Evolutionary conservation across 192 early-diverging fungal genomes (phyloP).

Genomic region (Coemansia sp.): DNA sequence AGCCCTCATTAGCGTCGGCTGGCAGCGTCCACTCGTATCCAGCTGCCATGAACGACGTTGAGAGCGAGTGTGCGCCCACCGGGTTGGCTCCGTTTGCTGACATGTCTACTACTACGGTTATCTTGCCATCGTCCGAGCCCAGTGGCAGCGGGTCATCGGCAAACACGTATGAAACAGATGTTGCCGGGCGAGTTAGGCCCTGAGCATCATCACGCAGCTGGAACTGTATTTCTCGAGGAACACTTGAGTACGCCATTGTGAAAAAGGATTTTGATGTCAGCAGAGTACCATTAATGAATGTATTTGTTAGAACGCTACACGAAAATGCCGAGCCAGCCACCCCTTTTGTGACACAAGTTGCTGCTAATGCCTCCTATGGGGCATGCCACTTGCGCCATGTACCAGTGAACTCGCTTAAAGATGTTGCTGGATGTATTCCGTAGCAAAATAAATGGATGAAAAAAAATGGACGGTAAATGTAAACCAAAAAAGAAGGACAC

Average conservation of each 20-base stretch:
- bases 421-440: background rate
- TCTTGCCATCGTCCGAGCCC: constrained; percentile 18
- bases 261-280: background rate
- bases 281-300: too few relatives aligned
- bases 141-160: constrained; percentile 39
- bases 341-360: background rate
- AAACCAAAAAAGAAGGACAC: background rate
- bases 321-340: background rate
- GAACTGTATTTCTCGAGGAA: constrained; percentile 23
- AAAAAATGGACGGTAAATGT: background rate
- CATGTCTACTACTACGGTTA: constrained; percentile 40
- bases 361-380: background rate
- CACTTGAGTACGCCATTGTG: background rate
- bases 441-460: background rate
- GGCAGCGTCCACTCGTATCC: constrained; percentile 30
- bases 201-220: constrained; percentile 28
- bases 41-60: constrained; percentile 36
- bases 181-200: constrained; percentile 30
- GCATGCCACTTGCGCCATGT: background rate
- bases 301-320: background rate
- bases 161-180: constrained; percentile 26
- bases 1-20: background rate
- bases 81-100: constrained; percentile 19
- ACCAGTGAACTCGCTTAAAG: background rate
- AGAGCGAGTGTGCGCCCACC: constrained; percentile 23